A percentile compares a stretch with the other conserved stretches of the same genome.
These are phyloP conservation scores for Rhododendron simsii DNA, from an alignment of 148 eudicot genomes.

Conservation along the genomic window DNA sequence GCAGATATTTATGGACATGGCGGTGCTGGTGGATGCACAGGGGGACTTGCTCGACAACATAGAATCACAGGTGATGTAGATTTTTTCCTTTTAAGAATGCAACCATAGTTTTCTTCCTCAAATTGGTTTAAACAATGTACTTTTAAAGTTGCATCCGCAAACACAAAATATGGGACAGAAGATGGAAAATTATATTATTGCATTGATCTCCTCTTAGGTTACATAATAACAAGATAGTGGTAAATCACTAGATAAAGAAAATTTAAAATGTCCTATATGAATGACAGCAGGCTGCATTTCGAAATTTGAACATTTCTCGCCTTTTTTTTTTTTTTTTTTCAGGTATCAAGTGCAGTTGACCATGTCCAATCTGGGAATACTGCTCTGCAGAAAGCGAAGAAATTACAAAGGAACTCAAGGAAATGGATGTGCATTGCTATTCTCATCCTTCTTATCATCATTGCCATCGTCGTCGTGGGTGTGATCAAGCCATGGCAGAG, in stretches of 20 bases:
- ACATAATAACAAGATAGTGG: background rate
- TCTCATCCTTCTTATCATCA: constrained; percentile 57
- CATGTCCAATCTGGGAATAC: constrained; percentile 79
- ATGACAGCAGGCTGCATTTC: background rate
- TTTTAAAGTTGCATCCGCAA: background rate
- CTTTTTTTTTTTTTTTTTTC: background rate
- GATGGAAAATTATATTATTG: background rate
- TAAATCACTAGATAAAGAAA: background rate
- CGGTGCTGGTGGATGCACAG: constrained; percentile 88
- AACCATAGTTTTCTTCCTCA: background rate
- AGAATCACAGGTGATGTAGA: constrained; percentile 68
- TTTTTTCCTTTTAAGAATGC: background rate
- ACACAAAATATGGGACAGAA: background rate
- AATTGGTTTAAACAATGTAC: background rate
- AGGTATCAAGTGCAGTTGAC: constrained; percentile 82
- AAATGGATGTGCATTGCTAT: constrained; percentile 94
- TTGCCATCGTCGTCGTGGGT: constrained; percentile 53
- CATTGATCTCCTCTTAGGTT: background rate
- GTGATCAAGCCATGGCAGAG: constrained; percentile 82
- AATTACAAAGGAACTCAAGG: constrained; percentile 64
- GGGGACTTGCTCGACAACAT: constrained; percentile 95
- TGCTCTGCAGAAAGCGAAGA: constrained; percentile 71
- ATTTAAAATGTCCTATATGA: background rate
- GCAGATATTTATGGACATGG: constrained; percentile 92
- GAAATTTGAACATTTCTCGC: background rate